phyloP scores from a whole-genome alignment of 2,329 filamentous ascomycete species.

The Bipolaris bicolor region DNA sequence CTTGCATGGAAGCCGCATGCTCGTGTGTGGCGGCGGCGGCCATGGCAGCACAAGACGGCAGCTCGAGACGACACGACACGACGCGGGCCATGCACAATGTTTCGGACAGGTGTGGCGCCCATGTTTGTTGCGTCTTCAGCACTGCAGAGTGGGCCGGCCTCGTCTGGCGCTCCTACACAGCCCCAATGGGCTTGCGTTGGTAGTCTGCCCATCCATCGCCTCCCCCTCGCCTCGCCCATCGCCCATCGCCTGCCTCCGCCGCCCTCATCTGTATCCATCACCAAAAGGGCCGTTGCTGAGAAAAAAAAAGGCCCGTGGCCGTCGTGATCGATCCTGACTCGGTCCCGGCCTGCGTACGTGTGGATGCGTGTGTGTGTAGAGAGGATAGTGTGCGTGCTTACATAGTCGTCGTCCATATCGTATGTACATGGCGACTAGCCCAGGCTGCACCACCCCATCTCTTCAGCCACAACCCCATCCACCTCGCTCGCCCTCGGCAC shows the following conservation, averaged over 20 bases:
- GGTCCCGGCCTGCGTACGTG: background rate
- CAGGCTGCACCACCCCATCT: slow-evolving; percentile 5
- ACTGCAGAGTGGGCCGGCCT: slow-evolving; percentile 4
- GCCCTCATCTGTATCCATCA: too few species aligned
- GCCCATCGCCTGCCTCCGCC: too few species aligned
- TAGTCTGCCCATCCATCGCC: slow-evolving; percentile 4
- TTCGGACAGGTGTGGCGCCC: background rate
- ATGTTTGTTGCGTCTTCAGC: background rate
- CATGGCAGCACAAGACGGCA: too few species aligned
- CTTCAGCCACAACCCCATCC: slow-evolving; percentile 16
- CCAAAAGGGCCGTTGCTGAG: slow-evolving; percentile 6
- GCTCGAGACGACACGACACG: background rate
- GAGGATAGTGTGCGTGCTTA: too few species aligned
- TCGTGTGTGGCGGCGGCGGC: too few species aligned
- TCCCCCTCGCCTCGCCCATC: background rate
- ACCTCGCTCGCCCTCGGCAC: slow-evolving; percentile 14
- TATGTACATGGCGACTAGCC: too few species aligned
- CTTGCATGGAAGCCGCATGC: too few species aligned
- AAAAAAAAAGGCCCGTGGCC: background rate
- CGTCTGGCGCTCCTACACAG: slow-evolving; percentile 10
- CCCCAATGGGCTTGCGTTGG: slow-evolving; percentile 16
- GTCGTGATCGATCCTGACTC: background rate
- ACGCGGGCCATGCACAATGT: background rate
- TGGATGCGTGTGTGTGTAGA: too few species aligned
- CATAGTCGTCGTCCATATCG: too few species aligned